Evolutionary conservation across 352 stramenopile genomes (phyloP).

Genomic region (Peronosclerospora sorghi): DNA sequence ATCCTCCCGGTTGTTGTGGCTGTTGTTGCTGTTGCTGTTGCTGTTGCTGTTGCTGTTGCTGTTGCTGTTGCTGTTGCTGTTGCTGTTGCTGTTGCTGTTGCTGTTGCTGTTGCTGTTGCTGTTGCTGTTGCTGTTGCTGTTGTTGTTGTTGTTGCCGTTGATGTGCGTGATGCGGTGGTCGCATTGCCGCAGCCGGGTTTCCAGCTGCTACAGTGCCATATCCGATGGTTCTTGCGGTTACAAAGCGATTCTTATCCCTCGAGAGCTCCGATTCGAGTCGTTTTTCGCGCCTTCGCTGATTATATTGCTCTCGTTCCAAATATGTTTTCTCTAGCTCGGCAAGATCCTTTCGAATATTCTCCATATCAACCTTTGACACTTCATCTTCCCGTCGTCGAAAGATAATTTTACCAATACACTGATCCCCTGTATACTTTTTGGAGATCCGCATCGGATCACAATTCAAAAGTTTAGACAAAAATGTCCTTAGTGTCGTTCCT

Average conservation of each 20-base stretch:
- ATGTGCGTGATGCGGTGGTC: slow-evolving; percentile 7
- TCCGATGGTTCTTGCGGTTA: slow-evolving; percentile 24
- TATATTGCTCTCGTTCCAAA: slow-evolving; percentile 91
- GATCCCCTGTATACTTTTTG: slow-evolving; percentile 98
- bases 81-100: too few species aligned
- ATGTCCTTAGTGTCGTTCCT: slow-evolving; percentile 94
- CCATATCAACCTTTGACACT: slow-evolving; percentile 69
- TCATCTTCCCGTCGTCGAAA: slow-evolving; percentile 67
- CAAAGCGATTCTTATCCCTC: slow-evolving; percentile 56
- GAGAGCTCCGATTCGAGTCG: slow-evolving; percentile 73
- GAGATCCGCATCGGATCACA: slow-evolving; percentile 99
- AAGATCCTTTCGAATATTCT: slow-evolving; percentile 63
- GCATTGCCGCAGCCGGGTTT: slow-evolving; percentile 7
- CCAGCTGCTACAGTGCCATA: slow-evolving; percentile 14
- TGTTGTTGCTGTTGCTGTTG: too few species aligned
- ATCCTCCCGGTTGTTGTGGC: neutral
- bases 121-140: too few species aligned
- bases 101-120: too few species aligned
- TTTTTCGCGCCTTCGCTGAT: slow-evolving; percentile 85
- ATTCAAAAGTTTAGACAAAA: slow-evolving; percentile 95
- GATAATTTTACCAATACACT: slow-evolving; percentile 95
- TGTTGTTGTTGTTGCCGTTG: slow-evolving; percentile 14
- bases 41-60: too few species aligned
- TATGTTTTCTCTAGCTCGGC: slow-evolving; percentile 93
- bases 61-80: too few species aligned